Evolutionary conservation across 2,329 filamentous ascomycete genomes (phyloP).

Genomic region (Fusarium praegraminearum): DNA sequence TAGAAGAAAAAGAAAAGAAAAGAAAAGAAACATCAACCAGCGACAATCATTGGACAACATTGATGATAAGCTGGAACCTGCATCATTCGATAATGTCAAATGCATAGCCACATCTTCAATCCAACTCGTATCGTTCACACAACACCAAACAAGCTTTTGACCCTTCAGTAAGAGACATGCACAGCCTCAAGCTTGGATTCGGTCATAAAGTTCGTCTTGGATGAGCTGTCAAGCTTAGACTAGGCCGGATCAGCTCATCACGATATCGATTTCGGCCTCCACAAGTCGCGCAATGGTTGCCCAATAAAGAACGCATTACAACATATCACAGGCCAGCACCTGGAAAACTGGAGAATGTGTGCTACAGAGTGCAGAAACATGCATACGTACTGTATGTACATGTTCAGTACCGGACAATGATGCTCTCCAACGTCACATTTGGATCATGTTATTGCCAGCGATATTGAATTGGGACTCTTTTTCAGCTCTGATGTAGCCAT

Average conservation of each 20-base stretch:
- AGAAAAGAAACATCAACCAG: neutral
- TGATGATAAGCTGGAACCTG: neutral
- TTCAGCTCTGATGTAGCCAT: constrained; percentile 22
- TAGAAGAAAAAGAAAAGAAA: neutral
- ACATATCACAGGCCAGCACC: constrained; percentile 18
- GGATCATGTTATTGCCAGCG: constrained; percentile 19
- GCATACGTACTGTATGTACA: neutral
- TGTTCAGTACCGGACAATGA: neutral
- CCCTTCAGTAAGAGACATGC: constrained; percentile 3
- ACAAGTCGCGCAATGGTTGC: constrained; percentile 30
- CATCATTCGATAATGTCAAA: constrained; percentile 3
- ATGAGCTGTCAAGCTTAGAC: constrained; percentile 10
- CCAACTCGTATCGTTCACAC: constrained; percentile 5
- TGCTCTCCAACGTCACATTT: constrained; percentile 34
- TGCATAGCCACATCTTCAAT: constrained; percentile 14
- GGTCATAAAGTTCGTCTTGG: constrained; percentile 8
- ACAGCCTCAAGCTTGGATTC: constrained; percentile 17
- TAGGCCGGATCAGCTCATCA: constrained; percentile 15
- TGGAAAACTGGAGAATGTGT: constrained; percentile 26
- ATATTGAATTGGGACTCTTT: constrained; percentile 23
- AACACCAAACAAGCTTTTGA: constrained; percentile 18
- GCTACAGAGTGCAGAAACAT: neutral
- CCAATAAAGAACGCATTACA: constrained; percentile 37
- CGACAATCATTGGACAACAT: neutral
- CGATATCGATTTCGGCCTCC: constrained; percentile 32